Conservation (phyloP, 1,284 basidiomycete genomes). For the Pseudozyma flocculosa region DNA sequence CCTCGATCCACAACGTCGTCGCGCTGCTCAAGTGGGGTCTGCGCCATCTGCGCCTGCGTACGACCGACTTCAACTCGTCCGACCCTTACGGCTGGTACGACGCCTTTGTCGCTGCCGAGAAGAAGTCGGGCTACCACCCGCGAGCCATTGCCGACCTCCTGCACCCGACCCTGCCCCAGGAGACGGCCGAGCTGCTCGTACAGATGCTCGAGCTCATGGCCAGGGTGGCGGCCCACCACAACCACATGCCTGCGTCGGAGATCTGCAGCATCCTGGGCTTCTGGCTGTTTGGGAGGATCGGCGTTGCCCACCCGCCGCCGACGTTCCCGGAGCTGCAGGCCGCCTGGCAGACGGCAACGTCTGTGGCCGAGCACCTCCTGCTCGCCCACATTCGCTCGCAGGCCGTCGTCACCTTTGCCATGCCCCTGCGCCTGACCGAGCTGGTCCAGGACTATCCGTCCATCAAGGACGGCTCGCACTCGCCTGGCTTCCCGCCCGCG, state of each 20-base stretch:
- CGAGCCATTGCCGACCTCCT: slow-evolving; percentile 30
- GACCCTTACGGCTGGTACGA: slow-evolving; percentile 34
- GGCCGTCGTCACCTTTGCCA: slow-evolving; percentile 28
- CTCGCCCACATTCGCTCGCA: slow-evolving; percentile 41
- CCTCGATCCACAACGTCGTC: slow-evolving; percentile 37
- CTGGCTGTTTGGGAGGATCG: slow-evolving; percentile 44
- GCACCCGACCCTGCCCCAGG: slow-evolving; percentile 22
- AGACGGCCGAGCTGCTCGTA: slow-evolving; percentile 28
- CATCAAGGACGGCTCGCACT: slow-evolving; percentile 2
- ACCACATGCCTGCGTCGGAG: slow-evolving; percentile 41
- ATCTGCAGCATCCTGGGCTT: slow-evolving; percentile 36
- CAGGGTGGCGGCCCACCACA: slow-evolving; percentile 40
- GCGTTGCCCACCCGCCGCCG: slow-evolving; percentile 32
- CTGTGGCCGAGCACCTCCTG: slow-evolving; percentile 41
- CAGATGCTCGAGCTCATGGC: slow-evolving; percentile 40
- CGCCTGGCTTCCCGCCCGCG: slow-evolving; percentile 16
- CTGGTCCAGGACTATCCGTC: slow-evolving; percentile 35
- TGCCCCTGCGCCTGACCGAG: slow-evolving; percentile 42
- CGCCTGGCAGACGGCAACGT: slow-evolving; percentile 8
- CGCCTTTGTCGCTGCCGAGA: slow-evolving; percentile 31
- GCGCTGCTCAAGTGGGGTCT: slow-evolving; percentile 44
- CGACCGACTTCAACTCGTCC: slow-evolving; percentile 28
- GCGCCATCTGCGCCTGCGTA: slow-evolving; percentile 26
- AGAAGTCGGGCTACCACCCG: slow-evolving; percentile 17
- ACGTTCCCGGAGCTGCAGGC: slow-evolving; percentile 16